Evolutionary conservation across 2,329 filamentous ascomycete species (phyloP).

Genomic region (Leptoxyphium fumago): DNA sequence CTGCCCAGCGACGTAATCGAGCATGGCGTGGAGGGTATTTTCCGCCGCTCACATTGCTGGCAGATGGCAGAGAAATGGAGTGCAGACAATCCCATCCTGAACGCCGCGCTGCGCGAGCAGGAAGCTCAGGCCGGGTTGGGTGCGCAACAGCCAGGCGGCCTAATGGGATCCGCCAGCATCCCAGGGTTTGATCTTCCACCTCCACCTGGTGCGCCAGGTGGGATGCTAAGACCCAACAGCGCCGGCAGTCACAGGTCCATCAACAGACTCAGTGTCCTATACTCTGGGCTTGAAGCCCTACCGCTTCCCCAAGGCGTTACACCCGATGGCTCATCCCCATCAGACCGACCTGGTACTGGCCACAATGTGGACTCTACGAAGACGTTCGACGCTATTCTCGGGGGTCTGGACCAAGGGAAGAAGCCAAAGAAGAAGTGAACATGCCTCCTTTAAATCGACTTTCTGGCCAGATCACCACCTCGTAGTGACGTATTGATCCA

Average conservation of each 20-base stretch:
- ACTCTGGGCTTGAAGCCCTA: slow-evolving; percentile 31
- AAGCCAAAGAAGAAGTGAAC: slow-evolving; percentile 14
- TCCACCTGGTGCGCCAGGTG: background rate
- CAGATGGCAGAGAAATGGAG: slow-evolving; percentile 47
- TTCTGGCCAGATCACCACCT: too few relatives aligned
- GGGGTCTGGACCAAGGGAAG: slow-evolving; percentile 12
- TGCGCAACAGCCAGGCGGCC: background rate
- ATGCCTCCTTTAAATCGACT: too few relatives aligned
- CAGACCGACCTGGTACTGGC: slow-evolving; percentile 14
- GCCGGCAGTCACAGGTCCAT: slow-evolving; percentile 9
- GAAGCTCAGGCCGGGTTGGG: slow-evolving; percentile 9
- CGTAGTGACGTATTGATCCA: too few relatives aligned
- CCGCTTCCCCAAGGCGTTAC: slow-evolving; percentile 30
- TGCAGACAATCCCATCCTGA: slow-evolving; percentile 23
- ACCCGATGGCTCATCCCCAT: slow-evolving; percentile 17
- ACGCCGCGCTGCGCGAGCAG: slow-evolving; percentile 16
- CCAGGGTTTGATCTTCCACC: slow-evolving; percentile 1
- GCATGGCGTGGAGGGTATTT: slow-evolving; percentile 52
- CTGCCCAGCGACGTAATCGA: slow-evolving; percentile 50
- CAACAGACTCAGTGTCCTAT: slow-evolving; percentile 30
- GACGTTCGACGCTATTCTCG: slow-evolving; percentile 36
- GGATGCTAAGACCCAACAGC: background rate
- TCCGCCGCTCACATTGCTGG: slow-evolving; percentile 57
- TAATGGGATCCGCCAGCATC: background rate
- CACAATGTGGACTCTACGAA: slow-evolving; percentile 24